Evolutionary conservation across 495 filamentous ascomycete genomes (phyloP).

Genomic region (Sordaria brevicollis): DNA sequence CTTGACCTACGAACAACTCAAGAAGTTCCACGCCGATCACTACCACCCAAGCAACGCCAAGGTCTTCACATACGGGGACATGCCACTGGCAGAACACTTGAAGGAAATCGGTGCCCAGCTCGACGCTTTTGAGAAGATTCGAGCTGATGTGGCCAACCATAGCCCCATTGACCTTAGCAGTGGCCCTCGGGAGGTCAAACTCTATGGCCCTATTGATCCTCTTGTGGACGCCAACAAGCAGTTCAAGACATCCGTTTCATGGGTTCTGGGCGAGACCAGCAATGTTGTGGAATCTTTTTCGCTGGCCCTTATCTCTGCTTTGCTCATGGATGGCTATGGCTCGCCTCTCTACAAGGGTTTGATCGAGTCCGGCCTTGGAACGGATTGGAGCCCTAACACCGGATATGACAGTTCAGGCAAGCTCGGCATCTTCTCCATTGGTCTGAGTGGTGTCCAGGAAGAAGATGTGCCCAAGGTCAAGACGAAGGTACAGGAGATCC

Average conservation of each 20-base stretch:
- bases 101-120: conserved; percentile 64
- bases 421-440: conserved; percentile 77
- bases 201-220: conserved; percentile 80
- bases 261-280: conserved; percentile 74
- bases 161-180: conserved; percentile 59
- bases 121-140: conserved; percentile 55
- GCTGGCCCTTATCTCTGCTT: conserved; percentile 63
- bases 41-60: conserved; percentile 97
- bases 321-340: conserved; percentile 87
- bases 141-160: conserved; percentile 63
- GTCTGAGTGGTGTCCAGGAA: conserved; percentile 74
- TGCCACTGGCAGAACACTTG: conserved; percentile 73
- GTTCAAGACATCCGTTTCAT: conserved; percentile 85
- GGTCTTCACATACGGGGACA: conserved; percentile 89
- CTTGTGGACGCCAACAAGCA: conserved; percentile 77
- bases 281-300: conserved; percentile 83
- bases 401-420: conserved; percentile 74
- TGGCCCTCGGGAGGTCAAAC: conserved; percentile 55
- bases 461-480: conserved; percentile 69
- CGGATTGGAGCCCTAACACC: conserved; percentile 88
- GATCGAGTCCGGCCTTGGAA: conserved; percentile 82
- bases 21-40: conserved; percentile 75
- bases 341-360: conserved; percentile 87
- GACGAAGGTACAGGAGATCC: conserved; percentile 55
- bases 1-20: conserved; percentile 77